Evolutionary conservation across 805 yeast species (phyloP).

Genomic region (Schwanniomyces pseudopolymorphus): DNA sequence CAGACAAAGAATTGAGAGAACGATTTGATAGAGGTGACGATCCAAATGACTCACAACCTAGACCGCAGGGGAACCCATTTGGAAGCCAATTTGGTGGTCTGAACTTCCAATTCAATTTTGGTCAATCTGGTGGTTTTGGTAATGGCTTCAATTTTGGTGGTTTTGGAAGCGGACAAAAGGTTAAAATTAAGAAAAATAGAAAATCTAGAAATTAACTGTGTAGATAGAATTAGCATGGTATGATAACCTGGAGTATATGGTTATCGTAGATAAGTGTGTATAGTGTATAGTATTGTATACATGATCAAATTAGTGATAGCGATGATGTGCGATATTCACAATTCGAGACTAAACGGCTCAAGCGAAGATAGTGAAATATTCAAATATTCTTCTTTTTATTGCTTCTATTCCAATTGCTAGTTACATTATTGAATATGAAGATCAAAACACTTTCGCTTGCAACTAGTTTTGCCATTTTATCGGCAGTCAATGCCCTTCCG

Average conservation of each 20-base stretch:
- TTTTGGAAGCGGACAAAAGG: conserved; percentile 10
- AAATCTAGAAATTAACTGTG: conserved; percentile 5
- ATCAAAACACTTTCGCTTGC: conserved; percentile 13
- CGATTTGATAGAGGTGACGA: conserved; percentile 67
- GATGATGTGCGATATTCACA: background rate
- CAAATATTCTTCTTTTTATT: background rate
- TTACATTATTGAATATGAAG: background rate
- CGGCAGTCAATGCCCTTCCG: conserved; percentile 22
- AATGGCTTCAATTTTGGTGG: conserved; percentile 14
- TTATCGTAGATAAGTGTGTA: background rate
- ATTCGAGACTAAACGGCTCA: background rate
- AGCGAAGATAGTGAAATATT: background rate
- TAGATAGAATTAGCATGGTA: background rate
- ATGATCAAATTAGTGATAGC: background rate
- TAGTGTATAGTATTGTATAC: background rate
- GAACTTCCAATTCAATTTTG: background rate
- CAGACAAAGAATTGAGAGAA: conserved; percentile 60
- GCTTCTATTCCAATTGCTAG: background rate
- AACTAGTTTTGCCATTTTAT: conserved; percentile 18
- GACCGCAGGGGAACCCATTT: conserved; percentile 11
- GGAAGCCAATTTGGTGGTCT: conserved; percentile 4
- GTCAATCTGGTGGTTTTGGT: conserved; percentile 11
- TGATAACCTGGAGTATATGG: background rate
- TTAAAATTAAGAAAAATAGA: conserved; percentile 14
- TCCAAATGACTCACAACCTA: conserved; percentile 38